Percentiles rank a stretch among this genome's conserved stretches.
Conservation (phyloP, 1,139 yeast genomes). For the Yamadazyma dushanensis region DNA sequence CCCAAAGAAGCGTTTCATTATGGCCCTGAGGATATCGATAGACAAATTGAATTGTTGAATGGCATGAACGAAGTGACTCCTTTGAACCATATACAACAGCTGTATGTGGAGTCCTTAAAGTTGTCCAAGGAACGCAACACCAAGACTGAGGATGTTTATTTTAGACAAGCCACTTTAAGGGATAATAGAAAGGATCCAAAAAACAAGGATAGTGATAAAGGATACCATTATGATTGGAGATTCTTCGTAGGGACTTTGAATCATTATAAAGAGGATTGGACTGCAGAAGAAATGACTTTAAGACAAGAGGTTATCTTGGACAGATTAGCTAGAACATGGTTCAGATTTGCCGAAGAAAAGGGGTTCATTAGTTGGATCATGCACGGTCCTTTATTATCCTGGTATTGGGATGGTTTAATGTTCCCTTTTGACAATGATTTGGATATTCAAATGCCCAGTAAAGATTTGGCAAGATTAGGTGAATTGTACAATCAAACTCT, state of each 20-base stretch:
- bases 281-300: constrained; percentile 18
- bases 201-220: constrained; percentile 24
- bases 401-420: constrained; percentile 40
- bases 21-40: constrained; percentile 15
- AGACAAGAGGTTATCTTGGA: constrained; percentile 27
- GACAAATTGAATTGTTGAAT: constrained; percentile 18
- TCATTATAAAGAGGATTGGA: constrained; percentile 20
- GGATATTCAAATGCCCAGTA: constrained; percentile 34
- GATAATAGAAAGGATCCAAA: constrained; percentile 13
- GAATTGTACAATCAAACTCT: constrained; percentile 34
- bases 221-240: constrained; percentile 70
- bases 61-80: constrained; percentile 1
- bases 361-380: constrained; percentile 38
- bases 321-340: constrained; percentile 28
- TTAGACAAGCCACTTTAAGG: constrained; percentile 21
- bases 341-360: constrained; percentile 31
- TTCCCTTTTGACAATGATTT: constrained; percentile 35
- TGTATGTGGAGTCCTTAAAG: constrained; percentile 22
- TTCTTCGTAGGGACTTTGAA: constrained; percentile 54
- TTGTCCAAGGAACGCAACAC: constrained; percentile 20
- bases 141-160: constrained; percentile 22
- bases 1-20: constrained; percentile 24
- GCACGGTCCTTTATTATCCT: constrained; percentile 35
- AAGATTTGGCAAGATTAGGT: constrained; percentile 27
- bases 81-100: constrained; percentile 15